Evolutionary conservation across 2,329 filamentous ascomycete genomes (phyloP), one percentile per base, ranked within the genome.

Genomic region (Chalara sp.): DNA sequence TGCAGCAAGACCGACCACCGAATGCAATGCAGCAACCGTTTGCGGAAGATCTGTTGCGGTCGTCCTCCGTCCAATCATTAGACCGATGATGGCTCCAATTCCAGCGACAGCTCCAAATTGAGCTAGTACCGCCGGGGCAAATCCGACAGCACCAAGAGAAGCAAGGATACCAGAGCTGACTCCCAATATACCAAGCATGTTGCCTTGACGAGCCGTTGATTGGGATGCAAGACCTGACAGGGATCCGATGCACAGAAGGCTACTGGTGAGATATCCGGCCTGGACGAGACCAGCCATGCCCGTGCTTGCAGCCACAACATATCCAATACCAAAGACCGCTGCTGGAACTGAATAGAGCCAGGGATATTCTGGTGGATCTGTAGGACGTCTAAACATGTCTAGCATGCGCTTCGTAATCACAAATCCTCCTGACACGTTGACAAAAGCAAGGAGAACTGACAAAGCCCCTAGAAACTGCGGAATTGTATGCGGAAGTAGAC

Each of bases 371-470:
- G 86, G 83, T 32, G 89, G 90, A 59, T 95, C 90, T 5, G 88
- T 93, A 77, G 61, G 63, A 75, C 87, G 79, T 64, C 86, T 87
- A 65, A 92, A 92, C 87, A 92, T 92, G 66, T 95, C 89, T 42
- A 96, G 74, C 90, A 96, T 96, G 56, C 90, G 79, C 70, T 95
- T 95, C 3, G 89, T 95, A 53, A 96, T 89, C 42, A 95, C 86
- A 54, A 96, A 96, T 0, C 90, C 90, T 52, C 90, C 90, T 0
- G 87, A 85, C 3, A 96, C 83, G 58, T 95, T 95, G 55, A 95
- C 87, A 64, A 93, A 95, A 0, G 89, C 89, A 21, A 96, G 72
- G 5, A 93, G 72, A 1, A 95, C 90, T 1, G 89, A 95, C 1
- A 82, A 69, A 2, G 89, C 87, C 49, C 89, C 90, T 35, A 96